These are phyloP conservation scores for Beauveria australis DNA, from an alignment of 2,329 filamentous ascomycete species.

Conservation along the genomic window DNA sequence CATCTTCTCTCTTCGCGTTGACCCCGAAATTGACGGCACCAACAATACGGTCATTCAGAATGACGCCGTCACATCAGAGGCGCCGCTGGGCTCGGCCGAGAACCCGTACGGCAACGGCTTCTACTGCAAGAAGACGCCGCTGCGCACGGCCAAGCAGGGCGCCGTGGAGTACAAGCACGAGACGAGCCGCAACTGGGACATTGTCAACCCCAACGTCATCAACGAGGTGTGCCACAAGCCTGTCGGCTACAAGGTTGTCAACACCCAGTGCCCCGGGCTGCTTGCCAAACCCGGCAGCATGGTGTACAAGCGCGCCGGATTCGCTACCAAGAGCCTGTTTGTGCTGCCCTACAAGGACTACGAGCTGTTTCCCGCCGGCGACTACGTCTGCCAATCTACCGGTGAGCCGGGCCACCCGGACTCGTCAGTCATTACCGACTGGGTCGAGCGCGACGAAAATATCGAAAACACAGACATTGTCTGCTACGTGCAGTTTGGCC, in stretches of 20 bases:
- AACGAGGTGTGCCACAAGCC: constrained; percentile 35
- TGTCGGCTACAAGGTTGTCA: constrained; percentile 38
- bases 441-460: constrained; percentile 39
- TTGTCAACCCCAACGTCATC: constrained; percentile 33
- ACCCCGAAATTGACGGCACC: constrained; percentile 56
- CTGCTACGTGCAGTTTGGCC: constrained; percentile 42
- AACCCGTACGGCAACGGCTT: constrained; percentile 72
- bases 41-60: constrained; percentile 61
- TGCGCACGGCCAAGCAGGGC: constrained; percentile 17
- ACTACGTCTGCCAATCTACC: constrained; percentile 38
- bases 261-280: constrained; percentile 38
- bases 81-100: constrained; percentile 56
- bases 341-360: constrained; percentile 34
- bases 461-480: constrained; percentile 43
- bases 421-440: constrained; percentile 31
- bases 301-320: constrained; percentile 31
- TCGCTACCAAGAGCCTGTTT: constrained; percentile 34
- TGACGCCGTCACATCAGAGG: constrained; percentile 54
- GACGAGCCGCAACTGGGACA: constrained; percentile 32
- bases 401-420: constrained; percentile 21
- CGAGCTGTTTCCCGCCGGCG: constrained; percentile 34
- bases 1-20: constrained; percentile 58
- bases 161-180: constrained; percentile 20
- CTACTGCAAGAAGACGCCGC: constrained; percentile 29
- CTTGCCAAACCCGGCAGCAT: constrained; percentile 31